Base-by-base conservation (phyloP, 2,329 filamentous ascomycete genomes). In the Dactylellina parvicollis region DNA sequence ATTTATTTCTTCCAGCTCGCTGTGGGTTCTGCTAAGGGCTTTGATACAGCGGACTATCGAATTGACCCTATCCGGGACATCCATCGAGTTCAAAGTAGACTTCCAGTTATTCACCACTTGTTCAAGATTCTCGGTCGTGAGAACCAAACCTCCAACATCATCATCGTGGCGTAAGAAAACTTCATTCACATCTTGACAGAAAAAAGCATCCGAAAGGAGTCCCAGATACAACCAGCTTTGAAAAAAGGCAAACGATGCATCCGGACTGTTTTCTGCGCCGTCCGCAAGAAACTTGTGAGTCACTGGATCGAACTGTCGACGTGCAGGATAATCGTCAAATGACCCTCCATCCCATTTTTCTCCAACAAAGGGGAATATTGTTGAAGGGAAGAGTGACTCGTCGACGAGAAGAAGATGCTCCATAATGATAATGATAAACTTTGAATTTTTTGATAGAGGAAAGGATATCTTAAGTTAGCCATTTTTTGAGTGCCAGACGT, bases 211-310 rank as follows among this genome's bases (percentile, higher is more conserved):
- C 9, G 55, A 28, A 28, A 74, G 56, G 20, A 74, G 32, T 0
- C 70, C 70, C 2, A 74, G 46, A 34, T 74, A 74, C 16, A 69
- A 20, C 70, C 70, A 74, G n/a, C 55, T 67, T 34, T 74, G 70
- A 16, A 50, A 62, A 40, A 74, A 74, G 14, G 55, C 56, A 30
- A 62, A 74, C 0, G 69, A 42, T 18, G 60, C 62, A 22, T 74
- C 70, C 2, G 42, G 70, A 50, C 50, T 69, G 20, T 49, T 69
- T 26, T 62, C 70, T 16, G 40, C 70, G 9, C 20, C 61, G n/a
- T 59, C 60, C 24, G 9, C 47, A 34, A 30, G 30, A 40, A 69
- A 74, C 18, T 57, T 56, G 16, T 60, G 70, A 2, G 55, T 67
- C 18, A 40, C 46, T 3, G 42, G 28, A 57, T 74, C 62, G 26